Evolutionary conservation across 306 rosid genomes (phyloP).

Genomic region (Lathyrus tuberosus): DNA sequence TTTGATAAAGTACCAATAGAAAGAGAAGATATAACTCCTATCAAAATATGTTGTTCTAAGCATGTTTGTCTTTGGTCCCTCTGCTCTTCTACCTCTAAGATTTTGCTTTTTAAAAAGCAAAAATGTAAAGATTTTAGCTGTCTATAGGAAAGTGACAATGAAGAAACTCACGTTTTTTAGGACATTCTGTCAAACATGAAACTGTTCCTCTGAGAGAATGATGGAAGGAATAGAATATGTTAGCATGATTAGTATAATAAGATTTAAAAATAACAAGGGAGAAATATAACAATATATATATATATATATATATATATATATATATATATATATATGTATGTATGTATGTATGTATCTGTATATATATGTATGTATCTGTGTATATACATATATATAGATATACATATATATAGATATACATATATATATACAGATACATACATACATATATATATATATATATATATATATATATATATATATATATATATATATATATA

Average conservation of each 20-base stretch:
- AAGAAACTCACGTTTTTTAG: slow-evolving; percentile 47
- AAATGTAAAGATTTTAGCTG: slow-evolving; percentile 4
- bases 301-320: too few relatives aligned
- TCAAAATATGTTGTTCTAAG: not conserved
- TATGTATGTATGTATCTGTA: too few relatives aligned
- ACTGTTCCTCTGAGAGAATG: slow-evolving; percentile 44
- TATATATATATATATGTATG: too few relatives aligned
- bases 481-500: too few relatives aligned
- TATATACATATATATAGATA: too few relatives aligned
- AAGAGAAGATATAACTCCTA: not conserved
- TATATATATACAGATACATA: too few relatives aligned
- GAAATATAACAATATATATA: not conserved
- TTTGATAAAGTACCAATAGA: not conserved
- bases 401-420: too few relatives aligned
- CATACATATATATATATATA: too few relatives aligned
- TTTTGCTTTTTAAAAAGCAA: not conserved
- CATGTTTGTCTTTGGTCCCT: not conserved
- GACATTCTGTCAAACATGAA: slow-evolving; percentile 57
- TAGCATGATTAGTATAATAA: slow-evolving; percentile 23
- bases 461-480: too few relatives aligned
- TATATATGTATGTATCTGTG: rapidly evolving
- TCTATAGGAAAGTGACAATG: not conserved
- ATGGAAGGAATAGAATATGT: slow-evolving; percentile 29
- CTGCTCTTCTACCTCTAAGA: not conserved
- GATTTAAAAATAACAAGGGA: not conserved